Conservation (phyloP, 2,329 filamentous ascomycete genomes). For the Ophiostoma ulmi region DNA sequence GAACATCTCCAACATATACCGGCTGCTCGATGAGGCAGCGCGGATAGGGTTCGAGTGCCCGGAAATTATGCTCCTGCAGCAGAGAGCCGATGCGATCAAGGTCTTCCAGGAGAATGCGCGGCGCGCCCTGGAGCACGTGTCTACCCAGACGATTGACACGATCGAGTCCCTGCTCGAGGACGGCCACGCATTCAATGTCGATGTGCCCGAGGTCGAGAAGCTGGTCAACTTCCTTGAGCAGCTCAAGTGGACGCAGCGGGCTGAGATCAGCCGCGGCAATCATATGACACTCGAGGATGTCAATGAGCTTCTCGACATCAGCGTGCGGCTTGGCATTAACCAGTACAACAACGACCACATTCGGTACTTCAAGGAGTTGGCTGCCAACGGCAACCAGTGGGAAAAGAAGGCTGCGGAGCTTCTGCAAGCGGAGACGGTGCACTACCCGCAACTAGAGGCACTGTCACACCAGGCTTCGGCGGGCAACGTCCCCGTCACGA, state of each 20-base stretch:
- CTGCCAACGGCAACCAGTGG: constrained; percentile 75
- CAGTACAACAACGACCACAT: constrained; percentile 71
- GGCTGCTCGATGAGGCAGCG: constrained; percentile 76
- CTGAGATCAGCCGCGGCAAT: constrained; percentile 57
- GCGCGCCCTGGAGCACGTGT: constrained; percentile 61
- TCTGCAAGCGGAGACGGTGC: constrained; percentile 83
- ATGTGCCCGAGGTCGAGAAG: constrained; percentile 80
- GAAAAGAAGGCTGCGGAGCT: constrained; percentile 89
- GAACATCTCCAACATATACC: constrained; percentile 81
- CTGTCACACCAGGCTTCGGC: constrained; percentile 73
- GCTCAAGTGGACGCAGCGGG: constrained; percentile 81
- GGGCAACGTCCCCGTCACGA: constrained; percentile 70
- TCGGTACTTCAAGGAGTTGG: constrained; percentile 68
- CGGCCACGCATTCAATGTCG: constrained; percentile 83
- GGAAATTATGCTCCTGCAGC: constrained; percentile 78
- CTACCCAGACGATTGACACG: constrained; percentile 61
- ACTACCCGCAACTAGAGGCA: constrained; percentile 91
- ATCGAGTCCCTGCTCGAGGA: constrained; percentile 89
- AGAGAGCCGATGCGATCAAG: constrained; percentile 78
- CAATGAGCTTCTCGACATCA: constrained; percentile 69
- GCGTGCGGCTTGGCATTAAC: constrained; percentile 69
- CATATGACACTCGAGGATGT: constrained; percentile 74
- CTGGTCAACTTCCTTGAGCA: constrained; percentile 77
- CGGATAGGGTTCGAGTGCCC: constrained; percentile 88
- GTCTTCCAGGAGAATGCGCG: constrained; percentile 75